Evolutionary conservation across 164 flowering plant genomes (phyloP).

Genomic region (Platanus orientalis): DNA sequence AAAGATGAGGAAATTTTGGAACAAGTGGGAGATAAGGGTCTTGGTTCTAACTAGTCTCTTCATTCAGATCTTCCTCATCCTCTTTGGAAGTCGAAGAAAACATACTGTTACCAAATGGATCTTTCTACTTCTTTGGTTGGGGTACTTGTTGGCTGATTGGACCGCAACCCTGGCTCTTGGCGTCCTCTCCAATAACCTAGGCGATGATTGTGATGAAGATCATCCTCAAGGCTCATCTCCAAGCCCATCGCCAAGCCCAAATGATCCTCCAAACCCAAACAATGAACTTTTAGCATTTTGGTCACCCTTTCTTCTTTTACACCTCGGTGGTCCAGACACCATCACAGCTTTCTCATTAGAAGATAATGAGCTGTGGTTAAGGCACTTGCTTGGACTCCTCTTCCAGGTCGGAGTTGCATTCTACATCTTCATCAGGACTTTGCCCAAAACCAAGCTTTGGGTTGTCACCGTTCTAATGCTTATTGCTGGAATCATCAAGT

Average conservation of each 20-base stretch:
- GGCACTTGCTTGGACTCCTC: not conserved
- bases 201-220: not conserved
- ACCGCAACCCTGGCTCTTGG: conserved; percentile 18
- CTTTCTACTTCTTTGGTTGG: conserved; percentile 15
- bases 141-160: conserved; percentile 17
- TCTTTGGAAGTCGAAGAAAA: not conserved
- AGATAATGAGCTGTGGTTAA: conserved; percentile 6
- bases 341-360: conserved; percentile 3
- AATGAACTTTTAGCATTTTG: not conserved
- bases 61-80: not conserved
- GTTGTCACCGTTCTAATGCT: conserved; percentile 11
- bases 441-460: not conserved
- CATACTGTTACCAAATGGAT: not conserved
- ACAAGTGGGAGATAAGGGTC: not conserved
- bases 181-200: not conserved
- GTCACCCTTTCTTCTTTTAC: conserved; percentile 3
- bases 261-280: not conserved
- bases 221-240: no score
- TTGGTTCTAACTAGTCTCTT: not conserved
- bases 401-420: not conserved
- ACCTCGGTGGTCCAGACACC: conserved; percentile 1
- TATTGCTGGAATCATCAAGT: conserved; percentile 24
- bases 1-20: not conserved
- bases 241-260: no score
- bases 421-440: not conserved